Conservation (phyloP, 2,329 filamentous ascomycete species). For the Fusarium subglutinans region DNA sequence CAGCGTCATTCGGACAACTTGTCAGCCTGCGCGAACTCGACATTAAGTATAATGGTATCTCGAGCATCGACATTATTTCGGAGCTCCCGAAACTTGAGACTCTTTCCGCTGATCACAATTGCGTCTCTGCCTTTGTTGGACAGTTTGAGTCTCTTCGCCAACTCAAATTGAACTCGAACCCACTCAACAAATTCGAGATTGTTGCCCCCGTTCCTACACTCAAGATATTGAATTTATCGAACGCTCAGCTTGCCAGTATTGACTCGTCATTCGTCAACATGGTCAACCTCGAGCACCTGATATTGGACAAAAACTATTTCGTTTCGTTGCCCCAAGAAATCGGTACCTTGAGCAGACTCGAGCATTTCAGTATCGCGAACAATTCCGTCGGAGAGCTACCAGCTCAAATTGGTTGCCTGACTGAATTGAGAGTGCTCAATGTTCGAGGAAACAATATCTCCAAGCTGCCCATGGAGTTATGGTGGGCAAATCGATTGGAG, state of each 20-base stretch:
- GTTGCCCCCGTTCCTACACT: slow-evolving; percentile 79
- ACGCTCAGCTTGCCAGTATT: slow-evolving; percentile 88
- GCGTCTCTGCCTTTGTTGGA: slow-evolving; percentile 87
- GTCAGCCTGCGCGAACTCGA: slow-evolving; percentile 88
- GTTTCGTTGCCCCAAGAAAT: slow-evolving; percentile 88
- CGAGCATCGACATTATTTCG: slow-evolving; percentile 87
- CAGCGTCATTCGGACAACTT: slow-evolving; percentile 76
- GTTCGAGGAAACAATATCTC: slow-evolving; percentile 93
- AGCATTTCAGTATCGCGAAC: slow-evolving; percentile 93
- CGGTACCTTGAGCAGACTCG: slow-evolving; percentile 81
- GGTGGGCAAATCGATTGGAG: slow-evolving; percentile 91
- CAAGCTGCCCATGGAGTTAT: slow-evolving; percentile 90
- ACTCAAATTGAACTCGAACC: slow-evolving; percentile 92
- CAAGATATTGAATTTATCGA: slow-evolving; percentile 87
- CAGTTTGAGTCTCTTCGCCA: slow-evolving; percentile 86
- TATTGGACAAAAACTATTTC: slow-evolving; percentile 95
- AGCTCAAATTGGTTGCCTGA: slow-evolving; percentile 85
- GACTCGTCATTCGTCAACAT: slow-evolving; percentile 90
- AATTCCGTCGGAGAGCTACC: slow-evolving; percentile 89
- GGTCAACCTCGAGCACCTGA: slow-evolving; percentile 84
- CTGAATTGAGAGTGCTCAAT: slow-evolving; percentile 85
- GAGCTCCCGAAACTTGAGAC: slow-evolving; percentile 87
- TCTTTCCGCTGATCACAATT: slow-evolving; percentile 90
- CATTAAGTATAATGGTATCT: slow-evolving; percentile 90
- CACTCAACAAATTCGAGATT: slow-evolving; percentile 92